phyloP scores from a whole-genome alignment of 164 flowering plant genomes.

The Piper longum region DNA sequence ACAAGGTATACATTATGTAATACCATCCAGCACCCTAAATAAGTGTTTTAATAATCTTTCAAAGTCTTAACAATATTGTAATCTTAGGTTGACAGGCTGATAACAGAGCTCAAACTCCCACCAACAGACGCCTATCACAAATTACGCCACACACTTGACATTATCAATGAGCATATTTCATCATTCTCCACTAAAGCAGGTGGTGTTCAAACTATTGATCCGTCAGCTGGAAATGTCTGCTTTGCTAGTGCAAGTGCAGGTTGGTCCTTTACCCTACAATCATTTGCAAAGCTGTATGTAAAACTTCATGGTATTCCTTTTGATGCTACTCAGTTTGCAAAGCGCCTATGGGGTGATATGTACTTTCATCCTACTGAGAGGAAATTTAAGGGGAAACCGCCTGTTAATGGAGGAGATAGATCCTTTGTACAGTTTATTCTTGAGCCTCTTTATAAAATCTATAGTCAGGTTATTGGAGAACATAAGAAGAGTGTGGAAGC shows the following conservation, averaged over 20 bases:
- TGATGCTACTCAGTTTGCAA: constrained; percentile 82
- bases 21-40: background rate
- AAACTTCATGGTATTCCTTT: constrained; percentile 87
- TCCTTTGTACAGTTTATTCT: constrained; percentile 93
- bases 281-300: constrained; percentile 90
- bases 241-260: constrained; percentile 97
- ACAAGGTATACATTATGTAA: constrained; percentile 43
- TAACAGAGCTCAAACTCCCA: constrained; percentile 94
- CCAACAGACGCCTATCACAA: constrained; percentile 95
- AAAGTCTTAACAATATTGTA: background rate
- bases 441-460: constrained; percentile 91
- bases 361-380: constrained; percentile 71
- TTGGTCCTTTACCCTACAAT: constrained; percentile 93
- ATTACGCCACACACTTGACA: constrained; percentile 77
- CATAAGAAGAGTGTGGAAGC: constrained; percentile 95
- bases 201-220: constrained; percentile 62
- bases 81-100: constrained; percentile 82
- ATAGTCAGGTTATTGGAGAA: constrained; percentile 96
- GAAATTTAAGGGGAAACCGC: constrained; percentile 60
- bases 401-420: constrained; percentile 71
- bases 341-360: constrained; percentile 93
- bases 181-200: constrained; percentile 89
- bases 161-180: constrained; percentile 70
- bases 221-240: constrained; percentile 90
- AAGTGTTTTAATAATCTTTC: background rate